Percentiles rank a stretch among this genome's conserved stretches.
Conservation (phyloP, 768 basidiomycete species). For the Phanerochaete carnosa region DNA sequence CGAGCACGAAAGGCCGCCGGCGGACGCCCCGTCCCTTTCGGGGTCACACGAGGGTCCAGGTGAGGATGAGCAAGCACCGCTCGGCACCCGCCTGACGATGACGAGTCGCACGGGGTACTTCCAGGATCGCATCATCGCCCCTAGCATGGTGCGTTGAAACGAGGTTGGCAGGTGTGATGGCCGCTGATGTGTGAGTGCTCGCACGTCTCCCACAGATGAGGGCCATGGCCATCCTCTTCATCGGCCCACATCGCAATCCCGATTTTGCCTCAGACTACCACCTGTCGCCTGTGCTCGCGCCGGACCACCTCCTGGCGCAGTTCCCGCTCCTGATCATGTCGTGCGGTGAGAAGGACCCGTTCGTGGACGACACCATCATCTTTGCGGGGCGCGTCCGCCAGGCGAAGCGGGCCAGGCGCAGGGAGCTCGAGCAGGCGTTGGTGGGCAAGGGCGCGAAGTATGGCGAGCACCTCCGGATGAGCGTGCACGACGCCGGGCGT, state of each 20-base stretch:
- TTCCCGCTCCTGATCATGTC: slow-evolving; percentile 94
- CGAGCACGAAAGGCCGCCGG: not conserved
- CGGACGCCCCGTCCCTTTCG: not conserved
- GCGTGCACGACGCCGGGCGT: slow-evolving; percentile 27
- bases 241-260: slow-evolving; percentile 90
- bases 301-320: slow-evolving; percentile 76
- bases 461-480: slow-evolving; percentile 65
- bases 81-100: slow-evolving; percentile 91
- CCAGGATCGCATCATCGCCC: slow-evolving; percentile 90
- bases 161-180: slow-evolving; percentile 1
- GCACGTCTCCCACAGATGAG: slow-evolving; percentile 70
- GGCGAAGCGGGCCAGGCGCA: slow-evolving; percentile 82
- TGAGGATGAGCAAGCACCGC: slow-evolving; percentile 31
- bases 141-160: slow-evolving; percentile 81
- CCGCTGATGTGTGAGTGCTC: not conserved
- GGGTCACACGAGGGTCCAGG: slow-evolving; percentile 20
- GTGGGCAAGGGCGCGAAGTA: slow-evolving; percentile 61
- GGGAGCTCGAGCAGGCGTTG: slow-evolving; percentile 62
- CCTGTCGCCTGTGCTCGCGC: slow-evolving; percentile 92
- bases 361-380: slow-evolving; percentile 97
- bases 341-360: slow-evolving; percentile 90
- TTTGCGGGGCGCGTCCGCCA: slow-evolving; percentile 94
- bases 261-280: slow-evolving; percentile 95
- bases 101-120: slow-evolving; percentile 92
- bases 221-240: slow-evolving; percentile 97